Evolutionary conservation across 345 rosid species (phyloP).

Genomic region (Salix purpurea): DNA sequence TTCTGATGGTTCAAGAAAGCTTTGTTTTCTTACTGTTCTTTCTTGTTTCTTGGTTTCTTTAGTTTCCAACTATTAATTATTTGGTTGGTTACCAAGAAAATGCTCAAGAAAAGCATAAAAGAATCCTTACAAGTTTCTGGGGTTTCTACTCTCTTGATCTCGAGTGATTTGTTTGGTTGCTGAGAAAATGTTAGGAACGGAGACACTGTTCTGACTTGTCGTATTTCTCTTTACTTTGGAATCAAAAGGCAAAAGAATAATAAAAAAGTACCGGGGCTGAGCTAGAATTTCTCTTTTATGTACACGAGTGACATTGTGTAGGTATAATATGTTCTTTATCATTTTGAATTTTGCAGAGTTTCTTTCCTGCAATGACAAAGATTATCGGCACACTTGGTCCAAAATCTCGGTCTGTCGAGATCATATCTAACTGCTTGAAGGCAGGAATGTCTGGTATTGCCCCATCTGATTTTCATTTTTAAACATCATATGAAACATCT

Average conservation of each 20-base stretch:
- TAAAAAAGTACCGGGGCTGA: background rate
- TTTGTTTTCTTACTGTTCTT: background rate
- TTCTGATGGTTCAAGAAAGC: background rate
- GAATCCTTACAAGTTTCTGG: background rate
- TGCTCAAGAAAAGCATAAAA: background rate
- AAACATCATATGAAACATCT: background rate
- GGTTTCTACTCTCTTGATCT: background rate
- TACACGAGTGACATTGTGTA: too few species aligned
- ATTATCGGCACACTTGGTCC: conserved; percentile 94
- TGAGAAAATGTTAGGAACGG: background rate
- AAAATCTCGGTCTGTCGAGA: conserved; percentile 68
- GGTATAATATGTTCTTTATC: background rate
- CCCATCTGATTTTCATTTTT: background rate
- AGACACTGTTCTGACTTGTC: background rate
- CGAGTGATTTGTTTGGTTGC: background rate
- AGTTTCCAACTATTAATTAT: background rate
- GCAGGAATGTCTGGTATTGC: conserved; percentile 87
- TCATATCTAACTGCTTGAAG: conserved; percentile 70
- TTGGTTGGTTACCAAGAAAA: background rate
- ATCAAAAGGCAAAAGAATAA: background rate
- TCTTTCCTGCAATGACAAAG: conserved; percentile 95
- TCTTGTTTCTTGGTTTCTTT: background rate
- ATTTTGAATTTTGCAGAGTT: conserved; percentile 46
- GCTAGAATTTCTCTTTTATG: background rate
- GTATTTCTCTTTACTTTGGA: background rate